Conservation (phyloP, 768 basidiomycete genomes). For the Leccinum longicurvipes region DNA sequence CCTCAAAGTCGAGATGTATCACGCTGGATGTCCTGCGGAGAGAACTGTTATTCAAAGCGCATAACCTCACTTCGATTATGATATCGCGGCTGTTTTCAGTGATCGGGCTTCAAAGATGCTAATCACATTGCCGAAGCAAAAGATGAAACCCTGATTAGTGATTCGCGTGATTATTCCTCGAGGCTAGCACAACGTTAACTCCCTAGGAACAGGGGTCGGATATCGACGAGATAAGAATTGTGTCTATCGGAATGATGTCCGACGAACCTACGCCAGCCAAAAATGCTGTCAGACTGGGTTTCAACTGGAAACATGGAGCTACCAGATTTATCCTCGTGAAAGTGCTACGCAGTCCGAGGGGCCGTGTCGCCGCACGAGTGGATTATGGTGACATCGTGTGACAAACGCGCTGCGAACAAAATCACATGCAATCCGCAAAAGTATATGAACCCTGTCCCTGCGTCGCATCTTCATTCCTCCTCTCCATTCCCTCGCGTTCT, state of each 20-base stretch:
- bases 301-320: background rate
- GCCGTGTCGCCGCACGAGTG: background rate
- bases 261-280: background rate
- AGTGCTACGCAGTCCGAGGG: background rate
- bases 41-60: too few species aligned
- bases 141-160: too few species aligned
- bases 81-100: background rate
- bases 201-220: slow-evolving; percentile 9
- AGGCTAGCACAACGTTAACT: background rate
- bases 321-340: slow-evolving; percentile 4
- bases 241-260: background rate
- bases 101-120: slow-evolving; percentile 2
- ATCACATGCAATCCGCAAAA: slow-evolving; percentile 23
- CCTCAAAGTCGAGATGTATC: too few species aligned
- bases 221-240: background rate
- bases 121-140: slow-evolving; percentile 3
- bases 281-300: background rate
- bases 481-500: slow-evolving; percentile 1
- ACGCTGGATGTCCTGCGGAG: too few species aligned
- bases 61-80: background rate
- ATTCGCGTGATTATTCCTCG: slow-evolving; percentile 8
- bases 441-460: slow-evolving; percentile 30
- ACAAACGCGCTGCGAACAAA: slow-evolving; percentile 15
- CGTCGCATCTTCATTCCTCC: slow-evolving; percentile 6
- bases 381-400: slow-evolving; percentile 21